Percentiles rank a stretch among this genome's conserved stretches.
These are phyloP conservation scores for Geranium rotundifolium DNA, from an alignment of 345 rosid species.

Conservation along the genomic window DNA sequence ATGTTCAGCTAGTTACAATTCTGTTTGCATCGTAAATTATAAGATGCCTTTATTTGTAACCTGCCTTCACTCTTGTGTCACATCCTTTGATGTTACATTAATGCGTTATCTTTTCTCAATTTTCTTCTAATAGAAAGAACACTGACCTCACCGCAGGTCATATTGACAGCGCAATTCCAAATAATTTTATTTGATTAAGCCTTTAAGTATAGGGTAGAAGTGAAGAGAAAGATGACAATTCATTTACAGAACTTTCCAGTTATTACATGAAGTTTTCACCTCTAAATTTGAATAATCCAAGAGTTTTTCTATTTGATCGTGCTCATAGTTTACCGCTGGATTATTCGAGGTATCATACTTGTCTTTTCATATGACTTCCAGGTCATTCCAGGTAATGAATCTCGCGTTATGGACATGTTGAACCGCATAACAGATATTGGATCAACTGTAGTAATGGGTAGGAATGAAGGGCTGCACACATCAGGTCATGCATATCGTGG, in stretches of 20 bases:
- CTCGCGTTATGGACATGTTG: conserved; percentile 96
- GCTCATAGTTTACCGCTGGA: background rate
- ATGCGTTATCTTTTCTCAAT: no score
- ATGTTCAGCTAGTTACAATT: background rate
- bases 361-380: conserved; percentile 18
- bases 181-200: background rate
- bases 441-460: conserved; percentile 81
- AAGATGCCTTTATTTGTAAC: background rate
- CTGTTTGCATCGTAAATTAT: no score
- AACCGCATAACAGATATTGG: conserved; percentile 93
- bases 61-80: background rate
- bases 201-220: background rate
- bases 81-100: no score
- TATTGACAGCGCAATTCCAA: background rate
- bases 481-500: conserved; percentile 99
- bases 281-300: no score
- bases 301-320: no score
- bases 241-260: background rate
- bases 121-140: no score
- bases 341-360: background rate
- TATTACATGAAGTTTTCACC: background rate
- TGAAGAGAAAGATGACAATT: background rate
- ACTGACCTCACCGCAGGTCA: no score
- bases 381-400: conserved; percentile 98
- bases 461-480: conserved; percentile 74